Conservation (phyloP, 495 filamentous ascomycete genomes). For the Friedmanniomyces simplex region DNA sequence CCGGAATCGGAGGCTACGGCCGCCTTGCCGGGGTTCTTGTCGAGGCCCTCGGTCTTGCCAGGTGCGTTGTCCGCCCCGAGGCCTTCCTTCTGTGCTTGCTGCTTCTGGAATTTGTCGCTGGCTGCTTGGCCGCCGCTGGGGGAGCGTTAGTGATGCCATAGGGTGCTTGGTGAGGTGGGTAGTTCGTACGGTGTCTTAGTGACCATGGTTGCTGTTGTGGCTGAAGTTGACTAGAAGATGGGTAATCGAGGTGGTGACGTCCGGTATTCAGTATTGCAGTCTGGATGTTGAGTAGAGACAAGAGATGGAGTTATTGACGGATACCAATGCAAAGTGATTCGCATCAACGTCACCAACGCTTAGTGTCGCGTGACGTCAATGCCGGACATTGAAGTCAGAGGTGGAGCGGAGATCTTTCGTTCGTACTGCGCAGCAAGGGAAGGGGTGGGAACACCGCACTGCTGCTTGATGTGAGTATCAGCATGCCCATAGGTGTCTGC, state of each 20-base stretch:
- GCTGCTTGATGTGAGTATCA: too few relatives aligned
- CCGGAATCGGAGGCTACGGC: slow-evolving; percentile 19
- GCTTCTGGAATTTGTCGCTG: slow-evolving; percentile 18
- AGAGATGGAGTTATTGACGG: not conserved
- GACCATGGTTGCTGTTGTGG: slow-evolving; percentile 2
- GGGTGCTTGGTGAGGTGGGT: not conserved
- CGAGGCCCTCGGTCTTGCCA: slow-evolving; percentile 15
- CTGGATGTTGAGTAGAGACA: too few relatives aligned
- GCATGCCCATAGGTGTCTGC: too few relatives aligned
- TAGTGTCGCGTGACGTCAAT: not conserved
- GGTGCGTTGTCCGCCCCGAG: slow-evolving; percentile 20
- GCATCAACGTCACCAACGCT: not conserved
- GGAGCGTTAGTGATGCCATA: not conserved
- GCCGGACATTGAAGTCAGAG: not conserved
- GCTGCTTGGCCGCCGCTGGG: slow-evolving; percentile 14
- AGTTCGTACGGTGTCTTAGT: slow-evolving; percentile 9
- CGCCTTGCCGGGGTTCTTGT: slow-evolving; percentile 13
- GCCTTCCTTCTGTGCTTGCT: slow-evolving; percentile 13
- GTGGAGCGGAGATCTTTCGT: not conserved
- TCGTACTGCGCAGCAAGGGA: too few relatives aligned
- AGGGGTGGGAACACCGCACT: too few relatives aligned
- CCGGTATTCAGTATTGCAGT: too few relatives aligned
- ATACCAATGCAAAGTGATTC: not conserved
- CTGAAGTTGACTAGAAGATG: too few relatives aligned
- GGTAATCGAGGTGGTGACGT: too few relatives aligned